A percentile compares a stretch with the other conserved stretches of the same genome.
Evolutionary conservation across 257 asterid genomes (phyloP).

Genomic region (Rauvolfia tetraphylla): DNA sequence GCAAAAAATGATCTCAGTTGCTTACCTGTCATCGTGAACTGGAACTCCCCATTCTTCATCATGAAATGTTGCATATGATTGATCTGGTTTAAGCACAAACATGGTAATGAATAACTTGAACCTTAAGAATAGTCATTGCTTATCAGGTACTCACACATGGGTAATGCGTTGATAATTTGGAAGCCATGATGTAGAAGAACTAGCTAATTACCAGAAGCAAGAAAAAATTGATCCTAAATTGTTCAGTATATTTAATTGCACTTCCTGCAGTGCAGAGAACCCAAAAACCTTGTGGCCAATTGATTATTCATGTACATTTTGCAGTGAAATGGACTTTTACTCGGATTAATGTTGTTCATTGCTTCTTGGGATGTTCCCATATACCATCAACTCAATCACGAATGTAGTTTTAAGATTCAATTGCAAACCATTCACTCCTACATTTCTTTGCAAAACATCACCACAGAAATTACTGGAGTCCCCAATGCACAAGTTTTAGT

Average conservation of each 20-base stretch:
- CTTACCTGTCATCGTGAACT: conserved; percentile 42
- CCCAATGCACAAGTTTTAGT: not conserved
- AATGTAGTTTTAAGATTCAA: not conserved
- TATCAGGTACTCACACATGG: not conserved
- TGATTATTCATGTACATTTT: not conserved
- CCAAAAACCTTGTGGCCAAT: not conserved
- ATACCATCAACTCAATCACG: not conserved
- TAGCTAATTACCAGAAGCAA: not conserved
- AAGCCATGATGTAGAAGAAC: not conserved
- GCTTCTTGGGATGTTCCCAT: not conserved
- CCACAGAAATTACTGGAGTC: not conserved
- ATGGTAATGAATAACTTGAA: not conserved
- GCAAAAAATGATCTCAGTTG: not conserved
- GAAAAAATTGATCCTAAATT: not conserved
- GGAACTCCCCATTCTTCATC: conserved; percentile 68
- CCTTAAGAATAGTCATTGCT: not conserved
- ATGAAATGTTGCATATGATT: conserved; percentile 40
- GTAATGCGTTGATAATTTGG: not conserved
- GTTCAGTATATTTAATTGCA: not conserved
- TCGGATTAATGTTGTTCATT: not conserved
- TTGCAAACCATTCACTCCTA: too few relatives aligned
- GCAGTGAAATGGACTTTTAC: not conserved
- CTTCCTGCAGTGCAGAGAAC: not conserved
- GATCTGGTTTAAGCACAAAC: conserved; percentile 28
- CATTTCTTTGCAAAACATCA: not conserved